phyloP scores from a whole-genome alignment of 2,329 filamentous ascomycete species.

The Hypocreales sp. region DNA sequence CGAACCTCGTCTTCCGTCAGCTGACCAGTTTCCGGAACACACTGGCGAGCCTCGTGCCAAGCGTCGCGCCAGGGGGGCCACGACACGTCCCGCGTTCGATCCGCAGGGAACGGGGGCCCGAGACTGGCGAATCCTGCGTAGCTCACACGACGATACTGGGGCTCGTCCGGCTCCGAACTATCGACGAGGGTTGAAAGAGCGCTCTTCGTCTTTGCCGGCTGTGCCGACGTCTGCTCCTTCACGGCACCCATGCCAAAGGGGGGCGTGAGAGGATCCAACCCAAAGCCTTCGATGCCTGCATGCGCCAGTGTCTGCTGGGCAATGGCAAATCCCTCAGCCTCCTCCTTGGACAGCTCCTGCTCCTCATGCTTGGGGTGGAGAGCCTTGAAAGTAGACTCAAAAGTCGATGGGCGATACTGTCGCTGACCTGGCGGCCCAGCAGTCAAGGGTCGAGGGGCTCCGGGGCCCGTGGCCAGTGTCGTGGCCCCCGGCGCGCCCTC shows the following conservation, averaged over 20 bases:
- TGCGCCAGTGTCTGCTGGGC: constrained; percentile 8
- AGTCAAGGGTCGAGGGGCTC: constrained; percentile 33
- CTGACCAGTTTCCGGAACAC: not conserved
- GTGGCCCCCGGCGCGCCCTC: not conserved
- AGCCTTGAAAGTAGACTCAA: constrained; percentile 22
- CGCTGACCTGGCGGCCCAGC: constrained; percentile 39
- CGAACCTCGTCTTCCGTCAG: constrained; percentile 1
- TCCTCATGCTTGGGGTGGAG: constrained; percentile 11
- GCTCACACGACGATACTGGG: too few species aligned
- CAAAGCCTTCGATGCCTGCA: constrained; percentile 7
- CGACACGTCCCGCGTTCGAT: not conserved
- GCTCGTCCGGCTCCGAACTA: constrained; percentile 1
- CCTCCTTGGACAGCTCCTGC: constrained; percentile 10
- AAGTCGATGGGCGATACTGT: constrained; percentile 27
- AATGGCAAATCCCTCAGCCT: constrained; percentile 9
- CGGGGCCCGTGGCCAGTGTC: constrained; percentile 17
- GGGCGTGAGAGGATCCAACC: not conserved
- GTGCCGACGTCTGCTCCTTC: too few species aligned
- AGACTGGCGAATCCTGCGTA: too few species aligned
- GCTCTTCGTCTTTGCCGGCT: too few species aligned
- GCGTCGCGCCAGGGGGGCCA: not conserved
- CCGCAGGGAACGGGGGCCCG: too few species aligned
- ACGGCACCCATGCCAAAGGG: not conserved
- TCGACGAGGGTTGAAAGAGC: not conserved
- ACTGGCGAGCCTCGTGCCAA: not conserved